Conservation (phyloP, 495 filamentous ascomycete genomes). For the Penicillium tannophilum region DNA sequence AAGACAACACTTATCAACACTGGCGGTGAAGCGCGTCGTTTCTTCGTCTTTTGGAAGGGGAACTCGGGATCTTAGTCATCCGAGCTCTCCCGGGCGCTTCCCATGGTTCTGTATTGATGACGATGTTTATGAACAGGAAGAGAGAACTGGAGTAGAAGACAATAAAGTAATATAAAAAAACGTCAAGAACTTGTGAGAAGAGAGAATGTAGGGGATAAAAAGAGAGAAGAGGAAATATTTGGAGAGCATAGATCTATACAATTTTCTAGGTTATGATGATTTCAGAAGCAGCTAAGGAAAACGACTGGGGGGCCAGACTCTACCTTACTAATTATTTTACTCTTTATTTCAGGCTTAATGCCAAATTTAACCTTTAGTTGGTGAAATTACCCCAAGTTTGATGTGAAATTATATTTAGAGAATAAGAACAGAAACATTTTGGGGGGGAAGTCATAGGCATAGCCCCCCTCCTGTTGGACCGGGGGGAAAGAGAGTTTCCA, state of each 20-base stretch:
- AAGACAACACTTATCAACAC: constrained; percentile 16
- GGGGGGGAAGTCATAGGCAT: not conserved
- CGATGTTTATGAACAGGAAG: not conserved
- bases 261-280: too few species aligned
- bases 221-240: too few species aligned
- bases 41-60: constrained; percentile 15
- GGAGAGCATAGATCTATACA: too few species aligned
- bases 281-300: too few species aligned
- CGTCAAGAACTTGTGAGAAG: not conserved
- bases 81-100: constrained; percentile 9
- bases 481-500: constrained; percentile 2
- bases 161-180: not conserved
- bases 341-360: too few species aligned
- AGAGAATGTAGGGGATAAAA: not conserved
- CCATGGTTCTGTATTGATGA: constrained; percentile 1
- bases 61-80: constrained; percentile 25
- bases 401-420: too few species aligned
- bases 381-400: too few species aligned
- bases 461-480: not conserved
- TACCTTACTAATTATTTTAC: too few species aligned
- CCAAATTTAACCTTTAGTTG: too few species aligned
- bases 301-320: too few species aligned
- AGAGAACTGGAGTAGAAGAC: not conserved
- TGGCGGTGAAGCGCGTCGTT: constrained; percentile 38
- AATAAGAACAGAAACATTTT: too few species aligned